These are phyloP conservation scores for Cyanidium caldarium DNA, from an alignment of 23 red algal genomes.

Conservation along the genomic window DNA sequence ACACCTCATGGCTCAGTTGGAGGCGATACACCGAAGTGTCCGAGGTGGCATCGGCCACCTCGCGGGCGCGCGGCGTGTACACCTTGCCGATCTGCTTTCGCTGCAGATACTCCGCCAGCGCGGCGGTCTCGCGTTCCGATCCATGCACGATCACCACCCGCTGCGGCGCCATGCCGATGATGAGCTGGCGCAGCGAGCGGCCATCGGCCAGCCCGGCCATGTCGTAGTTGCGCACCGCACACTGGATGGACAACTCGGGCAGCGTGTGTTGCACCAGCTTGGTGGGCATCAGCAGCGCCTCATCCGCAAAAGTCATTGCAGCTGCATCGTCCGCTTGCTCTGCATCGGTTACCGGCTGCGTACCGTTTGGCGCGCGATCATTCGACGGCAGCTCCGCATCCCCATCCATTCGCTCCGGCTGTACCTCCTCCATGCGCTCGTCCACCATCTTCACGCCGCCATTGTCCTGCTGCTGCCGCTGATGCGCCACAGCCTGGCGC, in stretches of 20 bases:
- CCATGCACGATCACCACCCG: constrained; percentile 66
- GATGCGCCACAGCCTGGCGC: background rate
- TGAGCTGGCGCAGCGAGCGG: constrained; percentile 45
- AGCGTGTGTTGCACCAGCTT: constrained; percentile 43
- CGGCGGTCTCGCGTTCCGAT: constrained; percentile 38
- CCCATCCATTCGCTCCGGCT: background rate
- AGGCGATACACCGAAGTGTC: constrained; percentile 48
- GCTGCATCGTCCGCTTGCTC: background rate
- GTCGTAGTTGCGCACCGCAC: constrained; percentile 26
- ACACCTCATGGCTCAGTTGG: constrained; percentile 38
- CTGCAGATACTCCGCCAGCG: constrained; percentile 10
- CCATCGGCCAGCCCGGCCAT: constrained; percentile 59
- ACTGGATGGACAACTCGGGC: constrained; percentile 21
- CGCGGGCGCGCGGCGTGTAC: constrained; percentile 30
- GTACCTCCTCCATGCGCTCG: background rate
- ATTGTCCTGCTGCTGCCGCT: background rate
- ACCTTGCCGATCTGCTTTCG: constrained; percentile 10
- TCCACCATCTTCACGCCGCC: background rate
- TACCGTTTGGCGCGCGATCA: no score
- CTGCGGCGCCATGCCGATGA: constrained; percentile 66
- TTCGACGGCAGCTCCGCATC: no score
- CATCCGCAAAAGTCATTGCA: background rate
- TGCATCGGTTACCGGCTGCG: background rate
- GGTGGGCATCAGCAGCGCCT: constrained; percentile 32
- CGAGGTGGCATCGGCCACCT: constrained; percentile 62